These are phyloP conservation scores for Fomitopsis pulvina DNA, from an alignment of 768 basidiomycete genomes.

Conservation along the genomic window DNA sequence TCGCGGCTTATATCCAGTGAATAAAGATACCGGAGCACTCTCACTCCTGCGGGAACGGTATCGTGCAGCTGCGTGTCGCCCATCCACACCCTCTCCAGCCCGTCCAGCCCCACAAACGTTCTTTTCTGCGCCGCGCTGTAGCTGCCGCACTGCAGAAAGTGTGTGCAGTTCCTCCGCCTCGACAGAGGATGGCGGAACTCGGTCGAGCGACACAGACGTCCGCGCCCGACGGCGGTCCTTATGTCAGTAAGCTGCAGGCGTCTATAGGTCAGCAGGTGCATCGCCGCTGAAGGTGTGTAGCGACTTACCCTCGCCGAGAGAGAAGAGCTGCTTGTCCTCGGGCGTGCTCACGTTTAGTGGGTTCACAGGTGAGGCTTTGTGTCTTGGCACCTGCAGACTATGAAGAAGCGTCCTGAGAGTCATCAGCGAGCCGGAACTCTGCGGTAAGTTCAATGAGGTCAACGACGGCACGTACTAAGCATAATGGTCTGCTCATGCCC, in stretches of 20 bases:
- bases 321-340: constrained; percentile 56
- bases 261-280: too few relatives aligned
- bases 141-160: constrained; percentile 53
- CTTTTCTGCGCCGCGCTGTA: constrained; percentile 24
- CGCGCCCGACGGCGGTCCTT: constrained; percentile 51
- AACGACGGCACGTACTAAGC: constrained; percentile 45
- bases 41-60: constrained; percentile 82
- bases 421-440: neutral
- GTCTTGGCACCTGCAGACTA: constrained; percentile 76
- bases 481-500: constrained; percentile 53
- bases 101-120: constrained; percentile 73
- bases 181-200: constrained; percentile 63
- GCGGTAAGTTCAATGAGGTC: neutral
- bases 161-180: constrained; percentile 66
- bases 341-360: constrained; percentile 49
- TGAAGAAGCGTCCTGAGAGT: constrained; percentile 82
- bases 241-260: constrained; percentile 52
- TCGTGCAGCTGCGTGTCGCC: constrained; percentile 59
- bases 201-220: constrained; percentile 54
- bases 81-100: constrained; percentile 67
- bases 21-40: too few relatives aligned
- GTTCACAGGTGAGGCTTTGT: constrained; percentile 56
- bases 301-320: constrained; percentile 68
- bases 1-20: too few relatives aligned
- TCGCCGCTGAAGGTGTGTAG: constrained; percentile 41